phyloP scores from a whole-genome alignment of 2,329 filamentous ascomycete genomes.

The Blastomyces silverae region DNA sequence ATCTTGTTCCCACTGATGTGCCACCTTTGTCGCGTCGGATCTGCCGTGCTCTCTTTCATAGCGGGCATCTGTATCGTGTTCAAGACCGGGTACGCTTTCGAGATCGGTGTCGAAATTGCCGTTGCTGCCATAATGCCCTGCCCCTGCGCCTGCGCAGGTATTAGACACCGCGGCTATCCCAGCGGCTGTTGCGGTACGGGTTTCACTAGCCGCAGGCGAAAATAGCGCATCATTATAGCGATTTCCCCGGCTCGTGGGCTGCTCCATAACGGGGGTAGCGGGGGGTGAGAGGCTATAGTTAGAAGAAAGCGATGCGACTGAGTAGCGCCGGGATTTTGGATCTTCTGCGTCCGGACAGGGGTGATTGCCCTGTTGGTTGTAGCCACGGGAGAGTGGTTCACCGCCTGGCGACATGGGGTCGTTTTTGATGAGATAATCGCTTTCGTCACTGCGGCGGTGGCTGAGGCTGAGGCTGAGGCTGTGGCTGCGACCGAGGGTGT shows the following conservation, averaged over 20 bases:
- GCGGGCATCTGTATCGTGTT: neutral
- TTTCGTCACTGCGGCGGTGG: neutral
- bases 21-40: neutral
- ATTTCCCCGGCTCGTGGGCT: neutral
- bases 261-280: neutral
- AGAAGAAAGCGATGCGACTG: neutral
- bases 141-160: neutral
- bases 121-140: neutral
- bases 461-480: neutral
- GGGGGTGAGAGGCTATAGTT: slow-evolving; percentile 1
- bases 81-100: neutral
- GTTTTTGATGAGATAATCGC: neutral
- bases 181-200: neutral
- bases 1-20: neutral
- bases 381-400: neutral
- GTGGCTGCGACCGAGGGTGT: too few relatives aligned
- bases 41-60: neutral
- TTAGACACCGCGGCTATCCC: neutral
- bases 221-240: neutral
- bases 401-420: neutral
- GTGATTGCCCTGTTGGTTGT: neutral
- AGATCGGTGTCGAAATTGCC: neutral
- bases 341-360: neutral
- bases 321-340: neutral
- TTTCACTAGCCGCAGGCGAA: neutral